Evolutionary conservation across 768 basidiomycete species (phyloP).

Genomic region (Russula virescens): DNA sequence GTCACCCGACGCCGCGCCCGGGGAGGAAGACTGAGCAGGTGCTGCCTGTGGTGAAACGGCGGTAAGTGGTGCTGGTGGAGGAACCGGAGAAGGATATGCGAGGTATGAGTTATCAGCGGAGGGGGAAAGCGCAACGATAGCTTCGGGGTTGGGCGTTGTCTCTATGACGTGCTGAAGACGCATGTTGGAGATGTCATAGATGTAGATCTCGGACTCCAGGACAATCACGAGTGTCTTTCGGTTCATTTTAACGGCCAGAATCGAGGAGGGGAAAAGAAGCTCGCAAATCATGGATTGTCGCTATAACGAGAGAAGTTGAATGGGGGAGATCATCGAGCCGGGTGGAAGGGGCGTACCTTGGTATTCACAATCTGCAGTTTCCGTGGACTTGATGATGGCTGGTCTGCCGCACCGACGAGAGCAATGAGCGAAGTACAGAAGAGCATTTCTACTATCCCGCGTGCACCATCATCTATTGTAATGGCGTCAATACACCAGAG

Average conservation of each 20-base stretch:
- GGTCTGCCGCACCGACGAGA: constrained; percentile 92
- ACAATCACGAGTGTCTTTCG: constrained; percentile 95
- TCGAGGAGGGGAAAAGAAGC: constrained; percentile 92
- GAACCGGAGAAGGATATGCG: constrained; percentile 93
- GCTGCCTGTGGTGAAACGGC: constrained; percentile 39
- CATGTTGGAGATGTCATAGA: constrained; percentile 99
- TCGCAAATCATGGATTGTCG: constrained; percentile 99
- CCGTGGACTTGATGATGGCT: constrained; percentile 82
- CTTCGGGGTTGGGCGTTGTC: constrained; percentile 92
- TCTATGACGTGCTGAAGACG: constrained; percentile 95
- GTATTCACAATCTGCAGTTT: constrained; percentile 98
- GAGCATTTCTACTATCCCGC: constrained; percentile 97
- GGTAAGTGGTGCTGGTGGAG: constrained; percentile 60
- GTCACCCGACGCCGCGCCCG: constrained; percentile 58
- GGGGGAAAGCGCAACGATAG: constrained; percentile 91
- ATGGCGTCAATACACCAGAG: not conserved
- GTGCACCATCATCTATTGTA: constrained; percentile 79
- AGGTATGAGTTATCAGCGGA: constrained; percentile 91
- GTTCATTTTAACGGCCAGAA: constrained; percentile 96
- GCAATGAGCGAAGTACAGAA: constrained; percentile 99
- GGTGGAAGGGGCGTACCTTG: constrained; percentile 52
- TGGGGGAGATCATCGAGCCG: too few species aligned
- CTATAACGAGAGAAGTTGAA: not conserved
- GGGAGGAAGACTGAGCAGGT: constrained; percentile 30
- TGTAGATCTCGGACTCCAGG: constrained; percentile 96